These are phyloP conservation scores for Phytophthora pluvialis DNA, from an alignment of 352 stramenopile species.

Conservation along the genomic window DNA sequence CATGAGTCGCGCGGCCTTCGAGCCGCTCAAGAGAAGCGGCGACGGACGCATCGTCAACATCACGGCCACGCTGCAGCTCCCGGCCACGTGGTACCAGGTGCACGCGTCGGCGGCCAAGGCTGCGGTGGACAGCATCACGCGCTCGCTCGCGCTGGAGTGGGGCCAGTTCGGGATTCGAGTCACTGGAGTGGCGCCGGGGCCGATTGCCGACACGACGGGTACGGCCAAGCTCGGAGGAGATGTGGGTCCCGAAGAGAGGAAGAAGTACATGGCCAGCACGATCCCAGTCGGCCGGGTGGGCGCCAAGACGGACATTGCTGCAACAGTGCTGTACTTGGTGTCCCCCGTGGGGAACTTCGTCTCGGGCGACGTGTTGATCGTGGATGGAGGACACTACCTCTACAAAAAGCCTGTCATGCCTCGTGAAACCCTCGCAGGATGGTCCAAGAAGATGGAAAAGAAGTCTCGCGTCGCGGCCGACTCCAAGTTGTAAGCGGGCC, in stretches of 20 bases:
- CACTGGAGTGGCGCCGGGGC: conserved; percentile 94
- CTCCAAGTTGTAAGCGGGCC: conserved; percentile 48
- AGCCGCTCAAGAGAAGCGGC: conserved; percentile 70
- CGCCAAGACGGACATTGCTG: conserved; percentile 85
- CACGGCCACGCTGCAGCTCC: conserved; percentile 92
- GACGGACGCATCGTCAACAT: conserved; percentile 95
- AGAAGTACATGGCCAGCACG: conserved; percentile 49
- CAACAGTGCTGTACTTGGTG: conserved; percentile 83
- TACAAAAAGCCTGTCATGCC: conserved; percentile 76
- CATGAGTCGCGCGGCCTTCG: conserved; percentile 92
- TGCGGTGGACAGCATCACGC: conserved; percentile 95
- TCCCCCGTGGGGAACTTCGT: conserved; percentile 81
- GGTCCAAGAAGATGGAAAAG: conserved; percentile 85
- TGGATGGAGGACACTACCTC: conserved; percentile 87
- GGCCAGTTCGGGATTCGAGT: conserved; percentile 94
- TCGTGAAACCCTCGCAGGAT: conserved; percentile 69
- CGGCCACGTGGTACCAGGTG: conserved; percentile 94
- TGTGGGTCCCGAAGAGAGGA: conserved; percentile 44
- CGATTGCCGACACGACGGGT: conserved; percentile 95
- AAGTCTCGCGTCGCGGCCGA: conserved; percentile 52
- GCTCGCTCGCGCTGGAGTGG: conserved; percentile 96
- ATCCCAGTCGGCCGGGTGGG: conserved; percentile 85
- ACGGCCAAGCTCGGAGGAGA: conserved; percentile 92
- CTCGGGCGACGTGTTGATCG: conserved; percentile 83
- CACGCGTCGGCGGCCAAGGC: conserved; percentile 96